Conservation (phyloP, 129 eudicot species). For the Chrysanthemum seticuspe region DNA sequence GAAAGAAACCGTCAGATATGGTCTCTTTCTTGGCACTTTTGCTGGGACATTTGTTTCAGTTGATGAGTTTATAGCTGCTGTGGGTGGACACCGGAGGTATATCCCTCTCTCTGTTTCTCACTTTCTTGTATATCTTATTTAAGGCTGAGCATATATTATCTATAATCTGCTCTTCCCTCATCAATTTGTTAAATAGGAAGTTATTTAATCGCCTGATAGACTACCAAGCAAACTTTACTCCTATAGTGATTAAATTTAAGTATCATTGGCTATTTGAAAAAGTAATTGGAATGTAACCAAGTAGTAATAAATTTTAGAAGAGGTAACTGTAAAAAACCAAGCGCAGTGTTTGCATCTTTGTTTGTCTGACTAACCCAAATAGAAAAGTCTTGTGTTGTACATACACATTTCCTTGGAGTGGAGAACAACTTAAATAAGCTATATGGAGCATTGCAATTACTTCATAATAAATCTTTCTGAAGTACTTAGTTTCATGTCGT, state of each 20-base stretch:
- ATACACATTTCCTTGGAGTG: too few relatives aligned
- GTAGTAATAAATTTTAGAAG: too few relatives aligned
- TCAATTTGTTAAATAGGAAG: background rate
- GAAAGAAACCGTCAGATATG: slow-evolving; percentile 89
- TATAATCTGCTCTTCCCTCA: slow-evolving; percentile 5
- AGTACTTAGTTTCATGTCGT: slow-evolving; percentile 23
- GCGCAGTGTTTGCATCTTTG: too few relatives aligned
- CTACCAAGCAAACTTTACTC: background rate
- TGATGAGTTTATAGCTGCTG: slow-evolving; percentile 80
- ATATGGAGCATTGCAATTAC: too few relatives aligned
- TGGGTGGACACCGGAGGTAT: slow-evolving; percentile 87
- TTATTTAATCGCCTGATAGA: background rate
- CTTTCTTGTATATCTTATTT: background rate
- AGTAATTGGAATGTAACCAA: too few relatives aligned
- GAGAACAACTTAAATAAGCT: too few relatives aligned
- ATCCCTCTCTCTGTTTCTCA: slow-evolving; percentile 10
- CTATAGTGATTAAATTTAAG: background rate
- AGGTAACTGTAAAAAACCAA: too few relatives aligned
- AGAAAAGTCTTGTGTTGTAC: too few relatives aligned
- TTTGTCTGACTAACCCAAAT: too few relatives aligned
- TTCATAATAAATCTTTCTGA: slow-evolving; percentile 7
- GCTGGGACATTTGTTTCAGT: slow-evolving; percentile 97
- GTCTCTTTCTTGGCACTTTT: slow-evolving; percentile 90
- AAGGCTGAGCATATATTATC: background rate
- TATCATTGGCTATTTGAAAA: background rate